Conservation (phyloP, 495 filamentous ascomycete genomes). For the Neurospora sp. region DNA sequence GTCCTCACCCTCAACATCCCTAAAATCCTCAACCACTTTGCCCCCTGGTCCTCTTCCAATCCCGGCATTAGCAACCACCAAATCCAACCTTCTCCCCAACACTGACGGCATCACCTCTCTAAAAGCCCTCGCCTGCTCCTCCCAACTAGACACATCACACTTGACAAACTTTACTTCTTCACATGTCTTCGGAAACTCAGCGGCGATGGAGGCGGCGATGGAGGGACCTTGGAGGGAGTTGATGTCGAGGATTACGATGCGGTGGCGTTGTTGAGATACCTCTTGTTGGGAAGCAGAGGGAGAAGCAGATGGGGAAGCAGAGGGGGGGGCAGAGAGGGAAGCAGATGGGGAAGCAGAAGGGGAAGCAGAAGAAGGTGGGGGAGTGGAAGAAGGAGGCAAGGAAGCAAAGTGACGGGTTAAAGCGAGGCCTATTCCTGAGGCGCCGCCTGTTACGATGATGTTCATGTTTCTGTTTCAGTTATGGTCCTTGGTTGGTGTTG, state of each 20-base stretch:
- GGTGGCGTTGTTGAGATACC: slow-evolving; percentile 18
- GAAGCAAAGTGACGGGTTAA: slow-evolving; percentile 40
- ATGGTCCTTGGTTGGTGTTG: neutral
- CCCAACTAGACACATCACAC: slow-evolving; percentile 41
- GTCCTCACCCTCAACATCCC: slow-evolving; percentile 20
- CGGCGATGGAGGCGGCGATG: slow-evolving; percentile 21
- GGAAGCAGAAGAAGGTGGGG: slow-evolving; percentile 22
- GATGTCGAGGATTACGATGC: slow-evolving; percentile 44
- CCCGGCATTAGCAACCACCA: slow-evolving; percentile 49
- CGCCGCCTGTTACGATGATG: slow-evolving; percentile 37
- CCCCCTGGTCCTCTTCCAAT: slow-evolving; percentile 33
- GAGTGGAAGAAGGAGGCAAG: slow-evolving; percentile 28
- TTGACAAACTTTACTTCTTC: slow-evolving; percentile 11
- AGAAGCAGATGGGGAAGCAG: slow-evolving; percentile 19
- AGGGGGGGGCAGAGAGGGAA: slow-evolving; percentile 24
- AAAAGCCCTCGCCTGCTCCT: slow-evolving; percentile 36
- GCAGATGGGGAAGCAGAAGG: slow-evolving; percentile 31
- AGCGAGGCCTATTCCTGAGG: slow-evolving; percentile 44
- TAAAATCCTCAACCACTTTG: slow-evolving; percentile 18
- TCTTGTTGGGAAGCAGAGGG: slow-evolving; percentile 23
- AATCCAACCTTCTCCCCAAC: slow-evolving; percentile 30
- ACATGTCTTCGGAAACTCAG: slow-evolving; percentile 25
- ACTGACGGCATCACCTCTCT: slow-evolving; percentile 25
- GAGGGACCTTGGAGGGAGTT: slow-evolving; percentile 23
- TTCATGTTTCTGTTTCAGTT: neutral